These are phyloP conservation scores for Paraphoma chrysanthemicola DNA, from an alignment of 2,329 filamentous ascomycete species.

Conservation along the genomic window DNA sequence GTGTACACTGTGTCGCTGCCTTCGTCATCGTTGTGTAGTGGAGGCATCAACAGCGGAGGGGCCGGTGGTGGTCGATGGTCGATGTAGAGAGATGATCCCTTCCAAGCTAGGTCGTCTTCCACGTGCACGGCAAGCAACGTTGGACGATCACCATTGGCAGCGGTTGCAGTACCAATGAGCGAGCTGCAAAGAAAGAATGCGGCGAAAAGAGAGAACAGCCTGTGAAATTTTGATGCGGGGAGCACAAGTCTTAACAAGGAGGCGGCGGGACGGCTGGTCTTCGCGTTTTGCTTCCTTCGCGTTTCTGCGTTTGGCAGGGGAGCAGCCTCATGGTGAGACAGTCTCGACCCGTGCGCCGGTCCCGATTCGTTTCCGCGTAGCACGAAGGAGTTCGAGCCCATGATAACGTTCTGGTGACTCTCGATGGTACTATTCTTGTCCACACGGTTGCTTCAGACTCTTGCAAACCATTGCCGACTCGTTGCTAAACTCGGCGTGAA, in stretches of 20 bases:
- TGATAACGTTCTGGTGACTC: slow-evolving; percentile 16
- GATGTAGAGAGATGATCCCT: slow-evolving; percentile 36
- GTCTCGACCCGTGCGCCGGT: slow-evolving; percentile 23
- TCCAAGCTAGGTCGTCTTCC: slow-evolving; percentile 36
- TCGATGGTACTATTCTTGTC: slow-evolving; percentile 23
- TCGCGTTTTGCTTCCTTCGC: slow-evolving; percentile 26
- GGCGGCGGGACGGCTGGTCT: slow-evolving; percentile 24
- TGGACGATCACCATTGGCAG: slow-evolving; percentile 43
- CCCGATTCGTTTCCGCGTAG: slow-evolving; percentile 24
- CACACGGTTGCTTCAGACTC: slow-evolving; percentile 12
- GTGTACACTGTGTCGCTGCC: slow-evolving; percentile 28
- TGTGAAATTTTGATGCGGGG: slow-evolving; percentile 11
- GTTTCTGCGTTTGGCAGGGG: slow-evolving; percentile 18
- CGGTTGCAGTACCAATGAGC: slow-evolving; percentile 34
- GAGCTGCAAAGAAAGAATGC: slow-evolving; percentile 33
- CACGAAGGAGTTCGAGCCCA: slow-evolving; percentile 22
- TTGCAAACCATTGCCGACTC: slow-evolving; percentile 30
- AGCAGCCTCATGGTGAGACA: slow-evolving; percentile 42
- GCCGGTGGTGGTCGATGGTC: slow-evolving; percentile 39
- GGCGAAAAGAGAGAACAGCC: slow-evolving; percentile 34
- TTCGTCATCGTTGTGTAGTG: slow-evolving; percentile 32
- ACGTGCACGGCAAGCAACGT: slow-evolving; percentile 21
- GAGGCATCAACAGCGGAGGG: slow-evolving; percentile 43
- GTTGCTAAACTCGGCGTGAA: background rate
- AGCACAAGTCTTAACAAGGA: slow-evolving; percentile 20